Conservation (phyloP, 129 eudicot species). For the Cynara cardunculus region DNA sequence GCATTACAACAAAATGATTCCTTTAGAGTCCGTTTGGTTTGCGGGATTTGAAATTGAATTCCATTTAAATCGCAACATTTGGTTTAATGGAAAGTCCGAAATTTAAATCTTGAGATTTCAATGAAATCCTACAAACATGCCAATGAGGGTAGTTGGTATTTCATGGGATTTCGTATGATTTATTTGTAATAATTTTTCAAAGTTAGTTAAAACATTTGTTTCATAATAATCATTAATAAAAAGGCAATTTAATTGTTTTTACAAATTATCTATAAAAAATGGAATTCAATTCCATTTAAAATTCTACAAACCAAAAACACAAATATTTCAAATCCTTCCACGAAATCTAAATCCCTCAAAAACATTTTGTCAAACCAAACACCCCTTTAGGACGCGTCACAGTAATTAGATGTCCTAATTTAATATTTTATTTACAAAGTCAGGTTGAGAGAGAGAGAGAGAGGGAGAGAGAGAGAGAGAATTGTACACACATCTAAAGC, state of each 20-base stretch:
- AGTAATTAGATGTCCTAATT: too few species aligned
- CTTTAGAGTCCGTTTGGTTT: not conserved
- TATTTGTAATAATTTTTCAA: too few species aligned
- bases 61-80: too few species aligned
- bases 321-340: not conserved
- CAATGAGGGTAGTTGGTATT: not conserved
- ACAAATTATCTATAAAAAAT: not conserved
- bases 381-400: not conserved
- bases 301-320: not conserved
- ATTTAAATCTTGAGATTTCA: too few species aligned
- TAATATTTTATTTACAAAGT: too few species aligned
- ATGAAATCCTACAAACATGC: not conserved
- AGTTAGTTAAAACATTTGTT: not conserved
- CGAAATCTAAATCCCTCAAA: not conserved
- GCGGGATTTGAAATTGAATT: not conserved
- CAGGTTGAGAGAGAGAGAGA: not conserved
- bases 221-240: too few species aligned
- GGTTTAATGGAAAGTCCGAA: not conserved
- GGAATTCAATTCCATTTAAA: not conserved
- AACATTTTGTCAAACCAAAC: not conserved
- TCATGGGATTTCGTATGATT: not conserved
- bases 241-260: not conserved
- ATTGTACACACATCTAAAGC: conserved; percentile 34
- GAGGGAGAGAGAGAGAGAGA: not conserved
- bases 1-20: not conserved